These are phyloP conservation scores for Xylariales sp. DNA, from an alignment of 2,329 filamentous ascomycete species.

Conservation along the genomic window DNA sequence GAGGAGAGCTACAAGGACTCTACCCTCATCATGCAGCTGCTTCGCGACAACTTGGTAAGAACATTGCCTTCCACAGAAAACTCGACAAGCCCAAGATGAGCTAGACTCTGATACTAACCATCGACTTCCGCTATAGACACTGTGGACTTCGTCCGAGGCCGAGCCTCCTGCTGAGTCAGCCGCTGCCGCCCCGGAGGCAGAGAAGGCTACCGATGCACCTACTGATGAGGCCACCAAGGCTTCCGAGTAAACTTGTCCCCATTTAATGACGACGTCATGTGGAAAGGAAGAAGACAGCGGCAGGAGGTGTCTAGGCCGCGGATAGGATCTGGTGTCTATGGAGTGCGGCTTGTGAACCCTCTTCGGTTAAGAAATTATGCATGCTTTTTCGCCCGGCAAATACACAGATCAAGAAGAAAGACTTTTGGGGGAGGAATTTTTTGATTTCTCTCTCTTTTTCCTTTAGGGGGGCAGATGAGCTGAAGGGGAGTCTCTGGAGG, in stretches of 20 bases:
- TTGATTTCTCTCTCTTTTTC: conserved; percentile 20
- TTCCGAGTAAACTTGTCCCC: conserved; percentile 48
- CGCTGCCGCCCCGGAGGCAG: conserved; percentile 50
- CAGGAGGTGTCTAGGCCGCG: conserved; percentile 27
- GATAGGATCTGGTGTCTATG: conserved; percentile 57
- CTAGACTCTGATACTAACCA: no score
- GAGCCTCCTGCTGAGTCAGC: conserved; percentile 61
- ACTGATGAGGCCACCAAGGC: conserved; percentile 65
- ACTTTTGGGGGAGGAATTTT: conserved; percentile 21
- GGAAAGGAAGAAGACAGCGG: conserved; percentile 36
- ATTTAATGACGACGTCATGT: conserved; percentile 34
- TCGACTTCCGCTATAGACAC: no score
- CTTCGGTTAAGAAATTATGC: conserved; percentile 33
- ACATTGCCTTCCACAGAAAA: neutral
- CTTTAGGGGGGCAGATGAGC: conserved; percentile 20
- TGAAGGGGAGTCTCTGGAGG: conserved; percentile 44
- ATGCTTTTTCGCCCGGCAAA: conserved; percentile 49
- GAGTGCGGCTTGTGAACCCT: conserved; percentile 55
- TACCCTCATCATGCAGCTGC: conserved; percentile 97
- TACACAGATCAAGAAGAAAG: conserved; percentile 33
- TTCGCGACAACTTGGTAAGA: conserved; percentile 90
- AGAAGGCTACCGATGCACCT: conserved; percentile 52
- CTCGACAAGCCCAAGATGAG: conserved; percentile 21
- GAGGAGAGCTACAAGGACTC: conserved; percentile 99
- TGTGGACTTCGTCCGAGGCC: conserved; percentile 98